A percentile compares a stretch with the other conserved stretches of the same genome.
Conservation (phyloP, 192 early-diverging fungal species). For the Neocallimastix lanati region DNA sequence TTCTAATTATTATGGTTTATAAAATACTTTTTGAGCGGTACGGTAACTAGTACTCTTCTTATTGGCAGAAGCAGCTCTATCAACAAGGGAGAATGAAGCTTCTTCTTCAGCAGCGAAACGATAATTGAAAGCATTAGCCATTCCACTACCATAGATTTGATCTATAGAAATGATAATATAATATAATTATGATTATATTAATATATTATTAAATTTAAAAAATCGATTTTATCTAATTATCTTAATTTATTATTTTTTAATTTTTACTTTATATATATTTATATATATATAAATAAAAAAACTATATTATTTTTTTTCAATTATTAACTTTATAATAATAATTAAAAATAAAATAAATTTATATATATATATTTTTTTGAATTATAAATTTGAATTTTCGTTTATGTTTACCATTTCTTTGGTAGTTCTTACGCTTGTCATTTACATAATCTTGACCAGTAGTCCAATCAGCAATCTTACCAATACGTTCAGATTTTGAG, state of each 20-base stretch:
- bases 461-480: constrained; percentile 87
- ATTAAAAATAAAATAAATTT: no score
- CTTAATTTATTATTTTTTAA: no score
- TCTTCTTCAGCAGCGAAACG: constrained; percentile 72
- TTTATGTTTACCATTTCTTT: background rate
- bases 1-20: no score
- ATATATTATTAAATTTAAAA: no score
- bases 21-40: background rate
- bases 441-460: constrained; percentile 39
- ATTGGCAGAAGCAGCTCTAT: constrained; percentile 35
- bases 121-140: constrained; percentile 72
- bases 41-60: constrained; percentile 41
- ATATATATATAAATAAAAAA: no score
- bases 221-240: no score
- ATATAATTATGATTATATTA: no score
- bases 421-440: constrained; percentile 11
- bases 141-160: constrained; percentile 66
- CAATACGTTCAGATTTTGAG: constrained; percentile 87
- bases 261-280: no score
- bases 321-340: no score
- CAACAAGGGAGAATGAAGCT: constrained; percentile 85
- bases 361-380: no score
- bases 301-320: no score
- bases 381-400: no score
- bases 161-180: background rate